Conservation (phyloP, 1,284 basidiomycete species). For the Schizophyllum amplum region DNA sequence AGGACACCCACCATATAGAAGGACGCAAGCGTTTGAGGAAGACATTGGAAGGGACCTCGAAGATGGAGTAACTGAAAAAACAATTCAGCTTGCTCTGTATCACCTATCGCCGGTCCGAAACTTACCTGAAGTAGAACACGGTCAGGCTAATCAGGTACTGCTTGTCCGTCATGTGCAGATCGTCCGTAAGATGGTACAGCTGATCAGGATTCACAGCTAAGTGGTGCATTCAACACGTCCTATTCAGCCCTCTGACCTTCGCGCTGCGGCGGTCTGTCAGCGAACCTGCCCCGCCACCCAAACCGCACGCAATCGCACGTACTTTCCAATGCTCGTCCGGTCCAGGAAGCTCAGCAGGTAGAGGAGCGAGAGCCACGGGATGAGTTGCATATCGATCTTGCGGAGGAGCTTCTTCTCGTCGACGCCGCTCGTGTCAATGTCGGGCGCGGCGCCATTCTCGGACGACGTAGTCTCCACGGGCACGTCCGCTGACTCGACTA, state of each 20-base stretch:
- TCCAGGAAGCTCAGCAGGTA: slow-evolving; percentile 63
- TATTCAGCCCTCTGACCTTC: slow-evolving; percentile 32
- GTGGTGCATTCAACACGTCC: neutral
- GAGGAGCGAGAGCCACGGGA: slow-evolving; percentile 40
- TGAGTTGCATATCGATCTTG: slow-evolving; percentile 55
- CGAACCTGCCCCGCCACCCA: neutral
- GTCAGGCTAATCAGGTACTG: slow-evolving; percentile 62
- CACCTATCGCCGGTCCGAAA: neutral
- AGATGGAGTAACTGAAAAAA: slow-evolving; percentile 24
- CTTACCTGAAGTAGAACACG: slow-evolving; percentile 45
- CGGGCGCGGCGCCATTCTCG: slow-evolving; percentile 14
- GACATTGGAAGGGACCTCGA: slow-evolving; percentile 61
- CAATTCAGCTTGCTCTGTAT: neutral
- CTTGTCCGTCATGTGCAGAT: slow-evolving; percentile 49
- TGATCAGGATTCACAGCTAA: slow-evolving; percentile 15
- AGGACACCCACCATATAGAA: slow-evolving; percentile 28
- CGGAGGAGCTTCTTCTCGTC: slow-evolving; percentile 58
- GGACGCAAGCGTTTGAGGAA: slow-evolving; percentile 67
- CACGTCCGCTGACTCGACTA: neutral
- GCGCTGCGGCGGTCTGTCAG: slow-evolving; percentile 29
- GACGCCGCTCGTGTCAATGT: slow-evolving; percentile 44
- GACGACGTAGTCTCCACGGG: neutral
- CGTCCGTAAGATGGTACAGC: slow-evolving; percentile 48
- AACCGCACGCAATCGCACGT: slow-evolving; percentile 14
- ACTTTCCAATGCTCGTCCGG: slow-evolving; percentile 77